Evolutionary conservation across 1,284 basidiomycete species (phyloP), one percentile per base, ranked within the genome.

Genomic region (Cystobasidium sp.): DNA sequence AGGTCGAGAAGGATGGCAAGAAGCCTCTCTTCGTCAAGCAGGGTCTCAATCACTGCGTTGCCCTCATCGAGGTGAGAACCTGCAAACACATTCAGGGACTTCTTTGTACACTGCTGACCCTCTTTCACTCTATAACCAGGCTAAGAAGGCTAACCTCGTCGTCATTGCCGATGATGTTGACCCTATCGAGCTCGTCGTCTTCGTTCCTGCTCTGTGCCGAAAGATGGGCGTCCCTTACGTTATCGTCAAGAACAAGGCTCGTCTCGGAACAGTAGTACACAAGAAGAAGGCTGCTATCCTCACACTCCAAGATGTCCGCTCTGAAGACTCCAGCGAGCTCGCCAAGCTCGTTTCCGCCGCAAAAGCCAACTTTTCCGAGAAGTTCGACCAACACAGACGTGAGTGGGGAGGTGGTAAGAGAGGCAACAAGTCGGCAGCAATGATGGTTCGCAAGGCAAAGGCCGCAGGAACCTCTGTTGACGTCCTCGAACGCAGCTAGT

Each of bases 211-310:
- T 75, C 90, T 98, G 78, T 99, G 96, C 88, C 90, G 94, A 84
- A 97, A 97, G 90, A 97, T 97, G 94, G 95, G 94, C 83, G 90
- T 97, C 63, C 94, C 94, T 46, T 98, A 98, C 86, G 93, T 96
- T 78, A 97, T 99, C 80, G 94, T 97, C 81, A 76, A 74, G 72
- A 81, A 81, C 86, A 98, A 97, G 87, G 92, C 95, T 74, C 93
- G 96, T 83, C 91, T 98, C 80, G 96, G 96, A 80, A 93, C 93
- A 16, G 92, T 96, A 75, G 94, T 95, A 67, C 92, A 95, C 89
- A 97, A 97, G 89, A 98, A 98, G 90, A 97, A 94, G 74, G 89
- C 94, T 69, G 91, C 95, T 76, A 91, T 97, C 76, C 85, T 94
- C 75, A 90, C 91, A 65, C 85, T 99, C 79, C 92, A 96, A 85